phyloP scores from a whole-genome alignment of 345 rosid genomes.

The Aquilaria yunnanensis region DNA sequence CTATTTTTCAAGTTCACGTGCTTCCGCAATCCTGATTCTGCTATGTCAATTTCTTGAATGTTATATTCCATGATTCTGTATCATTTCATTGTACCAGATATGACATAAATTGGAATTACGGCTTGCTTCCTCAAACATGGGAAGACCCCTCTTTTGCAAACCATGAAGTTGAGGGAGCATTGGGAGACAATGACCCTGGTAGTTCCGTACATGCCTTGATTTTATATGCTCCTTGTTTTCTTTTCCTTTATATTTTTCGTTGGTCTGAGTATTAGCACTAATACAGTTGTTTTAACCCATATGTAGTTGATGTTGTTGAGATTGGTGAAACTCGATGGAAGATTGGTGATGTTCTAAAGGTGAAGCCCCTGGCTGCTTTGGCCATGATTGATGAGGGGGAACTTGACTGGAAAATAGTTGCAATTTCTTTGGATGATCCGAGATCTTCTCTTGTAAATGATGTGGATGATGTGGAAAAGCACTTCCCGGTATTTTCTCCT shows the following conservation, averaged over 20 bases:
- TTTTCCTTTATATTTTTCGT: background rate
- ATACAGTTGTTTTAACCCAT: background rate
- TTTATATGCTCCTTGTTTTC: background rate
- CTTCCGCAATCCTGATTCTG: no score
- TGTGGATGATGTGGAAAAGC: constrained; percentile 74
- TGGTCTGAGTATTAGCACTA: background rate
- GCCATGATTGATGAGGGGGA: constrained; percentile 98
- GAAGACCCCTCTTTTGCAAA: constrained; percentile 82
- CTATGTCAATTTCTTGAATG: no score
- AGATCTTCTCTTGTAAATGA: constrained; percentile 83
- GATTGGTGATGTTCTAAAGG: constrained; percentile 63
- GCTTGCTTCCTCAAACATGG: constrained; percentile 95
- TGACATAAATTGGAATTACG: constrained; percentile 89
- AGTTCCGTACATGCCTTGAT: background rate
- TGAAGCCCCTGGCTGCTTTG: constrained; percentile 78
- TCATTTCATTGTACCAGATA: constrained; percentile 30
- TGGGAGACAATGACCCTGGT: constrained; percentile 93
- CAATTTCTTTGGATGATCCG: constrained; percentile 83
- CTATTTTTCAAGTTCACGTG: no score
- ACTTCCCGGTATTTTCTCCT: constrained; percentile 59
- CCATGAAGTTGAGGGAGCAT: constrained; percentile 73
- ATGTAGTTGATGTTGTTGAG: constrained; percentile 84
- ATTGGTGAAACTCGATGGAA: constrained; percentile 59
- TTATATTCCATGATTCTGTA: background rate
- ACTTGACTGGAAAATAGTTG: constrained; percentile 90